Base-by-base conservation (phyloP, 75 land plant genomes). In the Adiantum capillusveneris region DNA sequence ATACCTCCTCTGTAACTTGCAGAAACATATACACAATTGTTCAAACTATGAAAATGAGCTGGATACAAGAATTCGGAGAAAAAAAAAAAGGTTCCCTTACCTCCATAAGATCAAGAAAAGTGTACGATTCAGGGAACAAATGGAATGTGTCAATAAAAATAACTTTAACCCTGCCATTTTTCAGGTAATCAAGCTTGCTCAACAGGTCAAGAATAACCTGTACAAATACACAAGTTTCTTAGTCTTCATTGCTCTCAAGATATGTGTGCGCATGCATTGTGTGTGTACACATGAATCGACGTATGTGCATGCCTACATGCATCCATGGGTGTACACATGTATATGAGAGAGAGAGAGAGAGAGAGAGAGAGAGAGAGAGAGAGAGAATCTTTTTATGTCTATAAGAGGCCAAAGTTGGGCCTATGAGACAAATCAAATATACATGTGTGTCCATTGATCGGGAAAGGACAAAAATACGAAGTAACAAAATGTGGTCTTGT, bases 61-160 rank as follows among this genome's bases (percentile, higher is more conserved):
- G 22, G 26, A 1, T 1, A 55, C 31, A n/a, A 24, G 6, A 55
- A 25, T 19, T 11, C 1, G 5, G 2, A 11, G 2, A 24, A 28
- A 55, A 55, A 28, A 12, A 1, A 3, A 16, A 1, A 55, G 2
- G 20, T 2, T 30, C 7, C 1, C 2, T 37, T 9, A 71, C 74
- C 68, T 71, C 74, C 69, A 71, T 11, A 24, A 31, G 42, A 20
- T 43, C 30, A 25, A 71, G 74, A 59, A 71, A 71, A 16, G 58
- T 25, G 34, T 65, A 59, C 11, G 74, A 65, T 58, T 71, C 74
- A 13, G 74, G 74, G 29, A 71, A 71, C 50, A 71, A 54, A 37
- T 71, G 74, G 56, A 71, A 71, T 29, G 74, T 71, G 69, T 71
- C 74, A 66, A 71, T 51, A 43, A 64, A 71, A 25, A 71, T 42